Base-by-base conservation (phyloP, 495 filamentous ascomycete genomes). In the Oidiodendron maius region DNA sequence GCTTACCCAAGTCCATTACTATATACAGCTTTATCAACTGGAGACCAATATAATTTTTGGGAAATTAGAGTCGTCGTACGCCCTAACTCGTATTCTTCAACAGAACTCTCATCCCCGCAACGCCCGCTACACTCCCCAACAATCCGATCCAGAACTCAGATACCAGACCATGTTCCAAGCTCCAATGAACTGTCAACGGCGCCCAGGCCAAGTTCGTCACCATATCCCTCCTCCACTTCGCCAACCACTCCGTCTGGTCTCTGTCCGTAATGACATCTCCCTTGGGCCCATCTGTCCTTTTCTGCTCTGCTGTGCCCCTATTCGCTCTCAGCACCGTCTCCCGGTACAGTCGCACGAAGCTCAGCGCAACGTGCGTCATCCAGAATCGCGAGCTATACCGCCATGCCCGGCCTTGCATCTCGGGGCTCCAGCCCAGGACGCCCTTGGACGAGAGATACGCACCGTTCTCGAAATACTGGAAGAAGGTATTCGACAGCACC, bases 401-500 rank as follows among this genome's bases (percentile, higher is more conserved):
- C 64, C 76, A 81, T 62, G 79, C 82, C 48, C 68, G 69, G 21
- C 61, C 70, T 60, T 77, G 70, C 43, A 64, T 62, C 45, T 71
- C 58, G 3, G 76, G 72, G 17, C 72, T 72, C 63, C 73, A 78
- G 2, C 70, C 71, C 23, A 95, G 58, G 0, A 95, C 72, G 15
- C 79, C 78, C 56, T 88, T 86, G 17, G 67, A 61, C 4, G 83
- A 76, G 8, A 97, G 74, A 67, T 86, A 95, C 8, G 83, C 85
- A 4, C 73, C 80, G 64, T 96, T 96, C 71, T 97, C 91, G 24
- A 95, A 74, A 9, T 72, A 61, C 65, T 96, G 91, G 69, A 84
- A 90, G 3, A 73, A 53, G 12, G 83, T 61, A 62, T 83, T 85
- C 15, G 74, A 73, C 9, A 71, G 40, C 8, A 96, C 74, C 58